phyloP scores from a whole-genome alignment of 192 early-diverging fungal genomes.

The Spizellomyces sp. region DNA sequence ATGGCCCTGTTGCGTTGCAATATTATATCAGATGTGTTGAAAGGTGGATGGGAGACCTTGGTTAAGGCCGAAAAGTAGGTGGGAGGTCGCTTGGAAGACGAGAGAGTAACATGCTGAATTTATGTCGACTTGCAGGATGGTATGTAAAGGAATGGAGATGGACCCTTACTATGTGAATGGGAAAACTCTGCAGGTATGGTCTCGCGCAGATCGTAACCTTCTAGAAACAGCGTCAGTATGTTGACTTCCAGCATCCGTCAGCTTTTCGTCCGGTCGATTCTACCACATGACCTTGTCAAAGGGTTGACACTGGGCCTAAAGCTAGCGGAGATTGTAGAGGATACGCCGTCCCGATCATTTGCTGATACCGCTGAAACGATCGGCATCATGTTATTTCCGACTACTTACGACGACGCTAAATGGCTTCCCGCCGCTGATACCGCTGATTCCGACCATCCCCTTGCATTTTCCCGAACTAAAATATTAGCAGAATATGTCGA shows the following conservation, averaged over 20 bases:
- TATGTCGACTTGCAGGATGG: conserved; percentile 13
- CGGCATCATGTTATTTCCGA: conserved; percentile 71
- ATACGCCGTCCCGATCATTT: conserved; percentile 36
- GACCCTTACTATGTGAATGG: conserved; percentile 36
- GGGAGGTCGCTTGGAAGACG: background rate
- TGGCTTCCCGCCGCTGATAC: conserved; percentile 29
- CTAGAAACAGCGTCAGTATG: background rate
- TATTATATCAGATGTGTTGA: conserved; percentile 31
- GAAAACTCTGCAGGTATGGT: conserved; percentile 38
- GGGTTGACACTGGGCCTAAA: conserved; percentile 43
- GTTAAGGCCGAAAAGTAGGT: conserved; percentile 45
- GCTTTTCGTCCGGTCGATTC: conserved; percentile 42
- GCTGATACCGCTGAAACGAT: conserved; percentile 51
- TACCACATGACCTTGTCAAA: conserved; percentile 44
- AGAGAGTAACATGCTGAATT: background rate
- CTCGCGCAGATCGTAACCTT: background rate
- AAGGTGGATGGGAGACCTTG: conserved; percentile 44
- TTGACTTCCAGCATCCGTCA: background rate
- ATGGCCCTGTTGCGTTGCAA: conserved; percentile 41
- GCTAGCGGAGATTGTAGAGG: conserved; percentile 41
- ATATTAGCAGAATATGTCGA: conserved; percentile 11
- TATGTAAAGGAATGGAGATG: conserved; percentile 46
- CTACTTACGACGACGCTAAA: conserved; percentile 59
- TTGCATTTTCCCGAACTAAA: background rate
- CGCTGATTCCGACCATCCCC: background rate